Evolutionary conservation across 345 rosid genomes (phyloP).

Genomic region (Brassica carinata): DNA sequence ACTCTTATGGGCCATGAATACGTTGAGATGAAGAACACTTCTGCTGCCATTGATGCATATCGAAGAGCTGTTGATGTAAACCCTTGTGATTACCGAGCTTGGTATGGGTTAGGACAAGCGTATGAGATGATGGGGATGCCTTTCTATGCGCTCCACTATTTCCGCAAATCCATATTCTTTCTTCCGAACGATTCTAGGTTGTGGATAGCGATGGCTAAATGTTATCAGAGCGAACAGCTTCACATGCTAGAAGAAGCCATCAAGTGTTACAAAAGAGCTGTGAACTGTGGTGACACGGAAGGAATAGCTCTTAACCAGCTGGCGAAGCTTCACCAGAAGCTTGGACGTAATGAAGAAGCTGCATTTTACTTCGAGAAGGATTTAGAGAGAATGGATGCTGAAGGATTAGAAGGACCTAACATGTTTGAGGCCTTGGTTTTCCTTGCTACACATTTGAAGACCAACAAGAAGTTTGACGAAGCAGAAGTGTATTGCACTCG

Average conservation of each 20-base stretch:
- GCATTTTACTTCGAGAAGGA: slow-evolving; percentile 89
- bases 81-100: slow-evolving; percentile 88
- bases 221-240: slow-evolving; percentile 85
- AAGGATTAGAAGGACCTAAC: slow-evolving; percentile 91
- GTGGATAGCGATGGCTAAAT: slow-evolving; percentile 99
- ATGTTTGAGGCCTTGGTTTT: slow-evolving; percentile 86
- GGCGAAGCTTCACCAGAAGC: slow-evolving; percentile 72
- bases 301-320: slow-evolving; percentile 87
- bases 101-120: slow-evolving; percentile 97
- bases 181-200: slow-evolving; percentile 89
- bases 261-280: slow-evolving; percentile 90
- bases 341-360: slow-evolving; percentile 79
- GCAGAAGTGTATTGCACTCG: slow-evolving; percentile 96
- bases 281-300: slow-evolving; percentile 76
- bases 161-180: slow-evolving; percentile 83
- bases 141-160: slow-evolving; percentile 91
- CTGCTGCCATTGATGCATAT: slow-evolving; percentile 97
- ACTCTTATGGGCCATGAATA: slow-evolving; percentile 98
- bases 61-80: slow-evolving; percentile 92
- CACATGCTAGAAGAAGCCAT: slow-evolving; percentile 93
- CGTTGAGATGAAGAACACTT: slow-evolving; percentile 94
- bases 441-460: slow-evolving; percentile 74
- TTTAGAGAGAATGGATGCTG: slow-evolving; percentile 93
- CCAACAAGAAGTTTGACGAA: slow-evolving; percentile 73
- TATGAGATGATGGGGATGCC: slow-evolving; percentile 98